Evolutionary conservation across 2,329 filamentous ascomycete genomes (phyloP).

Genomic region (Botrytis hyacinthi): DNA sequence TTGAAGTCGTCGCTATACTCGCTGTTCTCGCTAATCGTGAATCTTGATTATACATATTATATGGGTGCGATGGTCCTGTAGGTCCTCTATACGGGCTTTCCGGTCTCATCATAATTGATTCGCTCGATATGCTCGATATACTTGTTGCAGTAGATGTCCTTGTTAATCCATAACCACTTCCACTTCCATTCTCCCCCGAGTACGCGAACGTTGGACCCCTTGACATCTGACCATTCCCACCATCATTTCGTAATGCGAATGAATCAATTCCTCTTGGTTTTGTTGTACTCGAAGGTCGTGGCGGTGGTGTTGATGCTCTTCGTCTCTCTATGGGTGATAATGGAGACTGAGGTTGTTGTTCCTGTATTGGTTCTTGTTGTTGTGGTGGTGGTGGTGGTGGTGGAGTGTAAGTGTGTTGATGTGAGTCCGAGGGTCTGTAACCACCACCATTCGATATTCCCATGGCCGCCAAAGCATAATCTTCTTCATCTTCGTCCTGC

Average conservation of each 20-base stretch:
- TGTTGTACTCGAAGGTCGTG: conserved; percentile 54
- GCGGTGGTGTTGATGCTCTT: conserved; percentile 33
- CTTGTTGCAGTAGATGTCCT: conserved; percentile 36
- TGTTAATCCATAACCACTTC: conserved; percentile 17
- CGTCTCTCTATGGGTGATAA: conserved; percentile 30
- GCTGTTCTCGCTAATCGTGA: conserved; percentile 52
- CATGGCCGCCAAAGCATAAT: conserved; percentile 50
- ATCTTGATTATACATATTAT: conserved; percentile 81
- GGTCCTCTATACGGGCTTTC: conserved; percentile 60
- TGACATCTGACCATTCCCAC: conserved; percentile 40
- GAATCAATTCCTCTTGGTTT: conserved; percentile 53
- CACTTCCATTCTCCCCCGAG: conserved; percentile 13
- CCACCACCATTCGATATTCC: conserved; percentile 50
- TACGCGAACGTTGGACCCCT: conserved; percentile 27
- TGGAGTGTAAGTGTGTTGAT: conserved; percentile 28
- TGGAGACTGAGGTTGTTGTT: conserved; percentile 22
- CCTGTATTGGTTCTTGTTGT: conserved; percentile 24
- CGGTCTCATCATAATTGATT: conserved; percentile 31
- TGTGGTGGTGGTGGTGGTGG: conserved; percentile 23
- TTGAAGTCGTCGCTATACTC: conserved; percentile 71
- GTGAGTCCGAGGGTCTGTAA: conserved; percentile 20
- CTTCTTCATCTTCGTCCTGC: conserved; percentile 43
- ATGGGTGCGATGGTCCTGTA: conserved; percentile 75
- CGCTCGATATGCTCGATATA: conserved; percentile 35
- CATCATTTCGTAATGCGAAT: conserved; percentile 53